Evolutionary conservation across 768 basidiomycete species (phyloP).

Genomic region (Calocera cornea): DNA sequence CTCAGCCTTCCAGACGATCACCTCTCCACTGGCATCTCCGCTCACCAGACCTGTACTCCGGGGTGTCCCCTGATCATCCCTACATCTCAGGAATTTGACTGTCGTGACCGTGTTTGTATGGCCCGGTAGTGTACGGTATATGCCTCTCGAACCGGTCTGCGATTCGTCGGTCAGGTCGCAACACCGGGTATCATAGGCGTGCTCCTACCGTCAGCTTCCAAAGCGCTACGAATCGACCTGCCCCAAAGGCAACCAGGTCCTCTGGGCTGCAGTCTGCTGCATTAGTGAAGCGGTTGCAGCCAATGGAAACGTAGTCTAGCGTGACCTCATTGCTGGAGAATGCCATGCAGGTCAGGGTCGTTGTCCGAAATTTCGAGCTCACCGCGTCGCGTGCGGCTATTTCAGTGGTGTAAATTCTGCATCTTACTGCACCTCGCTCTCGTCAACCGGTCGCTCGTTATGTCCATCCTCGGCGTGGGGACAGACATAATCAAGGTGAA

Average conservation of each 20-base stretch:
- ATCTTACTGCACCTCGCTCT: not conserved
- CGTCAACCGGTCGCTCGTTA: conserved; percentile 18
- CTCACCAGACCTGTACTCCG: conserved; percentile 14
- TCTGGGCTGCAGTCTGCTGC: conserved; percentile 26
- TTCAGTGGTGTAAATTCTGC: conserved; percentile 19
- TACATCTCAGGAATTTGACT: conserved; percentile 47
- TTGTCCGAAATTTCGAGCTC: not conserved
- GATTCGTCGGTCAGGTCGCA: conserved; percentile 19
- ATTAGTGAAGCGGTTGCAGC: conserved; percentile 31
- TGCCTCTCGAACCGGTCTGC: conserved; percentile 39
- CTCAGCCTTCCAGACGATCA: not conserved
- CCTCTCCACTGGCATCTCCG: conserved; percentile 11
- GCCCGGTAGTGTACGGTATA: conserved; percentile 58
- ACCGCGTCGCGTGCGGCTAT: not conserved
- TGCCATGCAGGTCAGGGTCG: conserved; percentile 4
- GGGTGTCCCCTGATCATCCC: conserved; percentile 8
- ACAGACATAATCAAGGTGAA: conserved; percentile 60
- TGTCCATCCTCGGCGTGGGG: conserved; percentile 61
- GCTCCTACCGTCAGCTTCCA: conserved; percentile 42
- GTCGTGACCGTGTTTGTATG: conserved; percentile 65
- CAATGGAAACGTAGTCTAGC: not conserved
- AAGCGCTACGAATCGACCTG: conserved; percentile 41
- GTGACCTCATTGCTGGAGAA: not conserved
- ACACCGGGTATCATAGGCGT: not conserved
- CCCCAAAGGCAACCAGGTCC: conserved; percentile 42